Evolutionary conservation across 73 alveolate genomes (phyloP).

Genomic region (Durusdinium trenchii): DNA sequence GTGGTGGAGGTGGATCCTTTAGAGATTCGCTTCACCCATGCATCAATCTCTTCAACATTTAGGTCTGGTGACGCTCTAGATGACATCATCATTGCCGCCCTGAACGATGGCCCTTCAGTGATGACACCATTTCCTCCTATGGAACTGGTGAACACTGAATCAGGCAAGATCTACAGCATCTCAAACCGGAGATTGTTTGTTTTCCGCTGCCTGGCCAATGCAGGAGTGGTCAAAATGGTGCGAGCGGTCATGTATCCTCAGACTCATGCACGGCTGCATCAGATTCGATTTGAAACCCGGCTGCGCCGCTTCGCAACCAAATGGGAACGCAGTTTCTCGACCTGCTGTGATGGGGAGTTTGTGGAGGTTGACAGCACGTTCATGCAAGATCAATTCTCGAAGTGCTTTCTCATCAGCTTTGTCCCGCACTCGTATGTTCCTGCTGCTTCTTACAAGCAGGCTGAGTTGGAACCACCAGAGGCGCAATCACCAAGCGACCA

Average conservation of each 20-base stretch:
- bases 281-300: not conserved
- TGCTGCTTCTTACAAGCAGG: not conserved
- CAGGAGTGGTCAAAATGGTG: not conserved
- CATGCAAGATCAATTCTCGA: not conserved
- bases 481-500: not conserved
- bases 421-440: not conserved
- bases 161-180: not conserved
- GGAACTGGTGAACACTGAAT: not conserved
- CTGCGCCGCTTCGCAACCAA: conserved; percentile 1
- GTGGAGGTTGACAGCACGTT: not conserved
- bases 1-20: conserved; percentile 5
- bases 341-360: not conserved
- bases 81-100: not conserved
- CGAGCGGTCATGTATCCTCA: not conserved
- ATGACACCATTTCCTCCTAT: not conserved
- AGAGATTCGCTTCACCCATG: conserved; percentile 3
- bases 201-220: not conserved
- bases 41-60: not conserved
- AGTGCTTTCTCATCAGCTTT: not conserved
- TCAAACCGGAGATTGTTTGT: conserved; percentile 4
- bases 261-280: not conserved
- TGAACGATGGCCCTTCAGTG: not conserved
- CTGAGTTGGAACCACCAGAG: not conserved
- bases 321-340: conserved; percentile 17
- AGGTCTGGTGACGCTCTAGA: not conserved